Conservation (phyloP, 805 yeast species). For the Pichia membranifaciens region DNA sequence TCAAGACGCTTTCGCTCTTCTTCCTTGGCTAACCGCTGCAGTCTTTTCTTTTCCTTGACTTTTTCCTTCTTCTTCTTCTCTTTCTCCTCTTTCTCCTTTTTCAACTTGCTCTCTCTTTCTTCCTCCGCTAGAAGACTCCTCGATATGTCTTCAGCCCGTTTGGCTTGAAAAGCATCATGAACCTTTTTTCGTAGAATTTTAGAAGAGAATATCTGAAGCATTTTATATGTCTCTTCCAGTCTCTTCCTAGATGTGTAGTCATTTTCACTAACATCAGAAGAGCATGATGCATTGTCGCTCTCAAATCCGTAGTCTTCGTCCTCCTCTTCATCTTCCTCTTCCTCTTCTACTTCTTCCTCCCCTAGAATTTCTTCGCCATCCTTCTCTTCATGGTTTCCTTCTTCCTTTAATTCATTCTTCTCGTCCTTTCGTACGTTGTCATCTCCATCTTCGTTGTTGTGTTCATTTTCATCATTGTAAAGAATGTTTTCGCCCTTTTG, state of each 20-base stretch:
- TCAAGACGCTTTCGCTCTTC: slow-evolving; percentile 46
- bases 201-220: slow-evolving; percentile 75
- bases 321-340: slow-evolving; percentile 18
- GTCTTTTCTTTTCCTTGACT: slow-evolving; percentile 62
- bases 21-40: slow-evolving; percentile 56
- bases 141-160: slow-evolving; percentile 70
- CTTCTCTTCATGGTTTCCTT: slow-evolving; percentile 11
- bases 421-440: slow-evolving; percentile 22
- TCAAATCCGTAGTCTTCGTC: slow-evolving; percentile 20
- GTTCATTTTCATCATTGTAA: too few species aligned
- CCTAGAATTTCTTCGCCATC: slow-evolving; percentile 13
- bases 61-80: slow-evolving; percentile 62
- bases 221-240: slow-evolving; percentile 70
- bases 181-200: slow-evolving; percentile 70
- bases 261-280: slow-evolving; percentile 36
- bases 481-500: too few species aligned
- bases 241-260: slow-evolving; percentile 56
- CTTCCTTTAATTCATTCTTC: slow-evolving; percentile 9
- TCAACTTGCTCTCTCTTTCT: slow-evolving; percentile 61
- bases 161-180: slow-evolving; percentile 70
- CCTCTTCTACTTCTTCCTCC: slow-evolving; percentile 14
- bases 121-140: slow-evolving; percentile 58
- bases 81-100: slow-evolving; percentile 60
- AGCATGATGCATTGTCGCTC: slow-evolving; percentile 29
- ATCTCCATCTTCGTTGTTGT: background rate